Conservation (phyloP, 1,284 basidiomycete species). For the Sphagnurus paluster region DNA sequence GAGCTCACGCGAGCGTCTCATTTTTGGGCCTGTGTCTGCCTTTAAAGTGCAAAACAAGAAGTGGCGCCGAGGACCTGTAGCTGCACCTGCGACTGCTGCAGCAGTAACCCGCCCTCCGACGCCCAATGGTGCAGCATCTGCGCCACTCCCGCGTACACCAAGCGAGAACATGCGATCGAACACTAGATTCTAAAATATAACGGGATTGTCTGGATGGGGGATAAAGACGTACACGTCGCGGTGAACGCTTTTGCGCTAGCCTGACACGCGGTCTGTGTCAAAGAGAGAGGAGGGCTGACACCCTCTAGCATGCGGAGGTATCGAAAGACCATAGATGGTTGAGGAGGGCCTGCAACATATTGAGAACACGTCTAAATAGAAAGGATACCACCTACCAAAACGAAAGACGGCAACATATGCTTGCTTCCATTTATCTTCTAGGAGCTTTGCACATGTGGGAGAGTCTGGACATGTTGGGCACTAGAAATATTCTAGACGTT, state of each 20-base stretch:
- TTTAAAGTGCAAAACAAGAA: constrained; percentile 79
- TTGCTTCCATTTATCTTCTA: constrained; percentile 92
- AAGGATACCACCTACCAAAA: constrained; percentile 60
- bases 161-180: constrained; percentile 93
- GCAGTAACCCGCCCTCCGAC: constrained; percentile 63
- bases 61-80: constrained; percentile 71
- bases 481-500: constrained; percentile 50
- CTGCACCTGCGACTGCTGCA: constrained; percentile 56
- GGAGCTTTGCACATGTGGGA: constrained; percentile 73
- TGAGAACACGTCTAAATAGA: constrained; percentile 68
- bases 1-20: constrained; percentile 31
- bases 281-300: constrained; percentile 74
- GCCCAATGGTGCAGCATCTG: constrained; percentile 60
- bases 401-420: constrained; percentile 87
- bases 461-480: constrained; percentile 85
- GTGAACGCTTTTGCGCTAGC: constrained; percentile 84
- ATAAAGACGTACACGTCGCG: constrained; percentile 69
- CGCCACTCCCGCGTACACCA: constrained; percentile 70
- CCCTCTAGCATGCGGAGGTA: constrained; percentile 82
- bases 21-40: constrained; percentile 43
- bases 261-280: constrained; percentile 86
- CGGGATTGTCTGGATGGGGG: too few relatives aligned
- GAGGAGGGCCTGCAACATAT: constrained; percentile 66
- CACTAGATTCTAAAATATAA: constrained; percentile 45
- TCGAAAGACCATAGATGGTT: constrained; percentile 88